phyloP scores from a whole-genome alignment of 2,329 filamentous ascomycete genomes.

The Trichoderma pleuroti region DNA sequence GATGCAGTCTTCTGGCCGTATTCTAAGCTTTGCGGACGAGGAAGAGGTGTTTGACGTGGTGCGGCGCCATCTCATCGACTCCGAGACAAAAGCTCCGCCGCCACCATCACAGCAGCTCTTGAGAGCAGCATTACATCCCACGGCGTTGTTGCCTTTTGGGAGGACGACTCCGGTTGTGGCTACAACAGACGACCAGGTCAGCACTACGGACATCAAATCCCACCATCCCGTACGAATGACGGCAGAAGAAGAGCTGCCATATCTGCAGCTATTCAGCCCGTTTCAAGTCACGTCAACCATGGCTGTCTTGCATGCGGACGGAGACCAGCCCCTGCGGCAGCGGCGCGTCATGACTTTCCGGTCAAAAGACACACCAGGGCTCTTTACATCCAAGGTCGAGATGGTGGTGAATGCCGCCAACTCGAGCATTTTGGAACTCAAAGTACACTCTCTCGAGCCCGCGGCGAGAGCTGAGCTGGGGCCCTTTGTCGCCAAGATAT shows the following conservation, averaged over 20 bases:
- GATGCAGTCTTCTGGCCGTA: constrained; percentile 39
- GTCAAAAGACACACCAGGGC: constrained; percentile 40
- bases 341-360: constrained; percentile 54
- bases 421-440: constrained; percentile 49
- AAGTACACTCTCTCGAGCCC: constrained; percentile 54
- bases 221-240: constrained; percentile 63
- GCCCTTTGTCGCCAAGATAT: constrained; percentile 47
- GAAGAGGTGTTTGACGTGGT: constrained; percentile 41
- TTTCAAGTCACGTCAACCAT: constrained; percentile 58
- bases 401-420: constrained; percentile 56
- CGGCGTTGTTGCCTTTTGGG: constrained; percentile 50
- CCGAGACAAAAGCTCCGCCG: constrained; percentile 29
- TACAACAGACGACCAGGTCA: constrained; percentile 27
- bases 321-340: constrained; percentile 42
- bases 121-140: constrained; percentile 48
- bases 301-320: constrained; percentile 39
- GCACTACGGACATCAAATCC: constrained; percentile 47
- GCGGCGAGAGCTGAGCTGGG: constrained; percentile 57
- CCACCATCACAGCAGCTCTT: constrained; percentile 42
- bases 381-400: constrained; percentile 57
- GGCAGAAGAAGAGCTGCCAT: constrained; percentile 63
- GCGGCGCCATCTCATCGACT: constrained; percentile 38
- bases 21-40: constrained; percentile 33
- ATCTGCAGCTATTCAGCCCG: constrained; percentile 67
- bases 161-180: constrained; percentile 32